Conservation (phyloP, 345 rosid genomes). For the Melaleuca quinquenervia region DNA sequence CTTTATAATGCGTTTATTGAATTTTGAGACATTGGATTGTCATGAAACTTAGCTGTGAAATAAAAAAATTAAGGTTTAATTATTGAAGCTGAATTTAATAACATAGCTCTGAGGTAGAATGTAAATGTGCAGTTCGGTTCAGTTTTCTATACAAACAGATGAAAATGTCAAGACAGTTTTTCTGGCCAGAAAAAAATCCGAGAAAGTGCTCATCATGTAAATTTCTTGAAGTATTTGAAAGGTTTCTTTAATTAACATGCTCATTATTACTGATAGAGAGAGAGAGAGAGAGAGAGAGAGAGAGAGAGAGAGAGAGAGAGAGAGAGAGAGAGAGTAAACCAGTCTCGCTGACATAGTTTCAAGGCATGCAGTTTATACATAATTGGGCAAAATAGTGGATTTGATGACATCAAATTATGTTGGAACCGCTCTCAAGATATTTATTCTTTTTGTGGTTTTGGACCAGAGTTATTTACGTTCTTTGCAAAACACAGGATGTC, state of each 20-base stretch:
- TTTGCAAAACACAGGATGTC: constrained; percentile 19
- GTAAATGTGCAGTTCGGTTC: neutral
- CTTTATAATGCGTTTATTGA: neutral
- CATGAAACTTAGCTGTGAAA: neutral
- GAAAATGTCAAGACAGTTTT: neutral
- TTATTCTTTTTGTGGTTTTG: neutral
- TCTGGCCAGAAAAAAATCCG: neutral
- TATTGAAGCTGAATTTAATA: neutral
- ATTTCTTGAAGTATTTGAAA: neutral
- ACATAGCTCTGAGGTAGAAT: neutral
- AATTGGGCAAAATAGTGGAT: neutral
- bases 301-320: no score
- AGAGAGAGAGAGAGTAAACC: neutral
- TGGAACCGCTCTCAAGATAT: neutral
- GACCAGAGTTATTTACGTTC: neutral
- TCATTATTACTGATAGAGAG: neutral
- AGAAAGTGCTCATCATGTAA: neutral
- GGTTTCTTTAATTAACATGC: neutral
- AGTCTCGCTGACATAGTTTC: neutral
- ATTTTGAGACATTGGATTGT: neutral
- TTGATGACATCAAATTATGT: neutral
- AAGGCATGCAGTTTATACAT: neutral
- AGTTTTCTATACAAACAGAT: neutral
- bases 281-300: no score
- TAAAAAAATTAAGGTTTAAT: neutral